Base-by-base conservation (phyloP, 805 yeast genomes). In the Grigorovia humatica region DNA sequence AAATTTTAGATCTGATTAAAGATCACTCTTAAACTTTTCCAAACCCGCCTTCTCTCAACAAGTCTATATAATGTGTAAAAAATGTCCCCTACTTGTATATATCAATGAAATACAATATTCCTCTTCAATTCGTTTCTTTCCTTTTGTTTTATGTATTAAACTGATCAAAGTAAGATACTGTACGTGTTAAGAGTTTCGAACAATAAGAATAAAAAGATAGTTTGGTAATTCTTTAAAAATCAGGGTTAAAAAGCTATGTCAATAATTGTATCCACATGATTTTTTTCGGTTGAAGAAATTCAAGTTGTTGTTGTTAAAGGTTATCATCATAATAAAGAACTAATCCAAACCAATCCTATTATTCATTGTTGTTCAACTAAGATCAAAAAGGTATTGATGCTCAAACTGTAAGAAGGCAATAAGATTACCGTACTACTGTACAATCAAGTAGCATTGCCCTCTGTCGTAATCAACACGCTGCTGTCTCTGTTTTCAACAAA, bases 211-310 rank as follows among this genome's bases (percentile, higher is more conserved):
- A 23, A 23, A 38, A 38, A 38, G 8, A 15, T 38, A 7, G 18
- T 27, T 38, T 15, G 17, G 13, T 38, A 38, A 38, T 38, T 38
- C 42, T 38, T 38, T 38, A 38, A 17, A 30, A 51, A 65, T 76
- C 85, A 80, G 85, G 77, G 84, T 80, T 80, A 80, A 80, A 80
- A 80, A 80, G 85, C 85, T 76, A 80, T 76, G 83, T 64, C 70
- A 66, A 65, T 59, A 56, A 57, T 71, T 70, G 66, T 69, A 66
- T 76, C 74, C 75, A 77, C 83, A 72, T 76, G 78, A 76, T 67
- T 74, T 63, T 64, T 59, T 77, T 80, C 83, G 80, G 85, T 77
- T 80, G 85, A 80, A 80, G 85, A 80, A 80, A 80, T 80, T 80
- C 85, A 70, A 53, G 73, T 69, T 70, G 75, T 71, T 72, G 75